Evolutionary conservation across 495 filamentous ascomycete genomes (phyloP).

Genomic region (Tuber microsphaerosporum): DNA sequence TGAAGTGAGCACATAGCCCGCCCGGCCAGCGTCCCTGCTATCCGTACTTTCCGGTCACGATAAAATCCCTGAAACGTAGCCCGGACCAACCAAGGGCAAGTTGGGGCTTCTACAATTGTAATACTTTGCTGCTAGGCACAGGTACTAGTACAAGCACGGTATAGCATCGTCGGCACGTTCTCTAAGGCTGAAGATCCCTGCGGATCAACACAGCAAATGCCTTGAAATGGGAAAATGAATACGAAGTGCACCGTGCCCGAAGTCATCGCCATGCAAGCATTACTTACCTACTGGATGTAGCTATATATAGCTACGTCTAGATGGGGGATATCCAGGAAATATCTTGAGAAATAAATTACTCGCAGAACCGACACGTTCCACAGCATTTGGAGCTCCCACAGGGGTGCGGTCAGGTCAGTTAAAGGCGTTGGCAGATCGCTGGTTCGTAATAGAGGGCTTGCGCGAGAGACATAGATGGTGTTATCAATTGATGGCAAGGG

Average conservation of each 20-base stretch:
- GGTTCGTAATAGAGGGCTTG: background rate
- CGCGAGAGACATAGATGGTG: background rate
- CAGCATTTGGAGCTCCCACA: background rate
- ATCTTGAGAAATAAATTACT: background rate
- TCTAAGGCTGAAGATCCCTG: background rate
- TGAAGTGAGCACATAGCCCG: background rate
- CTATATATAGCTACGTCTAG: background rate
- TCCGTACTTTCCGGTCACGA: background rate
- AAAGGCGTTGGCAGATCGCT: background rate
- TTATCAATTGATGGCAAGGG: background rate
- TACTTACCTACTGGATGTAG: background rate
- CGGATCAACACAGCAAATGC: background rate
- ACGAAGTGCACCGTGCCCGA: background rate
- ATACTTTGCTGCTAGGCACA: background rate
- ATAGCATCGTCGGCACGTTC: background rate
- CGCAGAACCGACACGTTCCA: background rate
- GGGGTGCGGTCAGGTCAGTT: background rate
- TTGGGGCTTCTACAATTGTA: background rate
- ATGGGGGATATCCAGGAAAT: background rate
- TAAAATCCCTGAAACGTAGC: background rate
- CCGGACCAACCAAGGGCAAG: background rate
- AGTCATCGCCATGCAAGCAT: background rate
- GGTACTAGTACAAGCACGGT: background rate
- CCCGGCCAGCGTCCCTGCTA: background rate
- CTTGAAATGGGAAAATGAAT: background rate